These are phyloP conservation scores for Avena insularis DNA, from an alignment of 176 grass and related monocot genomes.

Conservation along the genomic window DNA sequence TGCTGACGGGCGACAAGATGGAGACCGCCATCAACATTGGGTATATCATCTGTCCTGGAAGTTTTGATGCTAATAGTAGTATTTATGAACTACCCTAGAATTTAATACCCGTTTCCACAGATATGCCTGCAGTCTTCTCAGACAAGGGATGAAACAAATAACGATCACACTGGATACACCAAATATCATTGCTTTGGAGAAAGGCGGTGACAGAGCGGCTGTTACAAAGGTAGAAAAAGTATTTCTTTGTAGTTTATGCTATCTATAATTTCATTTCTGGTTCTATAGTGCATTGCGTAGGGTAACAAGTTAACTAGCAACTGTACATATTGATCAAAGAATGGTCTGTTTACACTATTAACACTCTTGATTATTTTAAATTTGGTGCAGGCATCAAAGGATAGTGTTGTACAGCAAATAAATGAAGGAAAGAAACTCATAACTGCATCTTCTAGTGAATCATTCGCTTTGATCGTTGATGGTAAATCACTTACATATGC, in stretches of 20 bases:
- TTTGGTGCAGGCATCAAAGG: slow-evolving; percentile 62
- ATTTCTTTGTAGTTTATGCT: neutral
- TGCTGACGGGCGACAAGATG: slow-evolving; percentile 96
- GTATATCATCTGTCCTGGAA: slow-evolving; percentile 29
- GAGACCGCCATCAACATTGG: slow-evolving; percentile 98
- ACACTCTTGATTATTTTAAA: slow-evolving; percentile 3
- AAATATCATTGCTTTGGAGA: slow-evolving; percentile 72
- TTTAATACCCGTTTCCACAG: slow-evolving; percentile 44
- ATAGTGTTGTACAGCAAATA: slow-evolving; percentile 62
- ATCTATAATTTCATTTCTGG: neutral
- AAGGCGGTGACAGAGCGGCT: slow-evolving; percentile 57
- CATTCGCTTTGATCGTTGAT: slow-evolving; percentile 86
- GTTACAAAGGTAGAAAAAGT: slow-evolving; percentile 55
- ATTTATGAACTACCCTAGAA: neutral
- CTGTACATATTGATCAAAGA: neutral
- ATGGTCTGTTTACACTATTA: neutral
- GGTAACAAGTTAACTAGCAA: neutral
- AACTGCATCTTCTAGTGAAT: slow-evolving; percentile 50
- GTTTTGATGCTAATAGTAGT: slow-evolving; percentile 6
- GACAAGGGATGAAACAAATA: slow-evolving; percentile 96
- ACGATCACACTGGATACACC: slow-evolving; percentile 75
- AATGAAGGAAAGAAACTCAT: slow-evolving; percentile 55
- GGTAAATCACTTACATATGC: slow-evolving; percentile 89
- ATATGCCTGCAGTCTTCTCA: slow-evolving; percentile 88
- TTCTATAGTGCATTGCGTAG: neutral